Evolutionary conservation across 345 rosid genomes (phyloP), one percentile per base, ranked within the genome.

Genomic region (Excoecaria agallocha): DNA sequence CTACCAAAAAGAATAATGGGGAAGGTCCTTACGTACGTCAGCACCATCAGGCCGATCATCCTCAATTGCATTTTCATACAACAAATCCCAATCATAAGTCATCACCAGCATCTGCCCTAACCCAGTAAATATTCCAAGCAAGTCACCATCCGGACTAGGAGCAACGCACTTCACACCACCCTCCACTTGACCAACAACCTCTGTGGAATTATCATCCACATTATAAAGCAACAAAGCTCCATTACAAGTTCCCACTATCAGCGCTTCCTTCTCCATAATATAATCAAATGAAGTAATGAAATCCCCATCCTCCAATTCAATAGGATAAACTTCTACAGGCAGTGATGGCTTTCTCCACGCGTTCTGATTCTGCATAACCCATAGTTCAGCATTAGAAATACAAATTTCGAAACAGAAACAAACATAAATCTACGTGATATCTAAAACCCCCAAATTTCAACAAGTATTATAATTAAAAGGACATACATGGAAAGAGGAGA

Each of bases 1-100:
- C 6, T 8, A 39, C 22, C 55, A 65, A 51, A 71, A 56, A 54
- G 70, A 68, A 82, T 16, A 77, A 81, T 68, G 82, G 83, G 77
- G 79, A 83, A 80, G 84, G 89, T 84, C 93, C 96, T 91, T 95
- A 93, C 93, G 63, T 79, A 90, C 90, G 94, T 89, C 87, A 83
- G 66, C 83, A 78, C 88, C 87, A 72, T 86, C 91, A 49, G 86
- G 83, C 68, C 74, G 82, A 57, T 89, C 94, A 75, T 85, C 82
- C 22, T 49, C 88, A 35, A 90, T 54, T 6, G 92, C 61, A 76
- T 77, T 81, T 87, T 95, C 99, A 37, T 88, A 89, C 89, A 93
- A 83, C 81, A 95, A 83, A 85, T 85, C 97, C 99, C 98, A 95
- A 82, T 95, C 99, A 85, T 83, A 91, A 67, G 96, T 95, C 97